Evolutionary conservation across 31 red algal species (phyloP), one percentile per base, ranked within the genome.

Genomic region (Endocladia muricata): DNA sequence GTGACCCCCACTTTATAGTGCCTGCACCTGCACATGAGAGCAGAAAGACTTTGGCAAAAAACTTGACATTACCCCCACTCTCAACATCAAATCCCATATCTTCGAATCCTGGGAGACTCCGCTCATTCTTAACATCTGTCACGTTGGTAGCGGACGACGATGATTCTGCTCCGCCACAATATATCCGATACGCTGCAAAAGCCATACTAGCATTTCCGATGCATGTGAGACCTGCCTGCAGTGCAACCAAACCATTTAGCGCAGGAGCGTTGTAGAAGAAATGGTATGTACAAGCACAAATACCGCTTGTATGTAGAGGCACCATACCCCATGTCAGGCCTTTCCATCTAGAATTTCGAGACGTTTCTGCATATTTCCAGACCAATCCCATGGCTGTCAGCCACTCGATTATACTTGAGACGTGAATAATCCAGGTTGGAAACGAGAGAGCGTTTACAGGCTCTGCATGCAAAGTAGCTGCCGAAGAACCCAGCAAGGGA

Each of bases 281-380:
- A 63, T 93, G 89, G 33, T 81, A 93, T 13, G 79, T 84, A 31
- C 89, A 93, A 9, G 89, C 89, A 38, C 71, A 73, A 36, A 93
- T 81, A 15, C 89, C 89, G 40, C 73, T 79, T 37, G 89, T 84
- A 65, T 93, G 89, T 30, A 93, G 65, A 1, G 81, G 89, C 3
- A 93, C 40, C 89, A 93, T 93, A 35, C 81, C 81, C 89, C 89
- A 93, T 0, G 81, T 78, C 22, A 93, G 81, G 13, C 89, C 89
- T 43, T 85, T 82, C 88, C 88, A 93, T 39, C 34, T 49, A 4
- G 48, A 33, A 66, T 93, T 93, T n/a, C 44, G 47, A 3, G 73
- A 44, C 3, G 29, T 30, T 0, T 68, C 76, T 15, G 81, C 81
- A 37, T 86, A 86, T 54, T 78, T 28, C 89, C 89, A 93, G 6